phyloP scores from a whole-genome alignment of 1,284 basidiomycete genomes.

The Cutaneotrichosporon sp. region DNA sequence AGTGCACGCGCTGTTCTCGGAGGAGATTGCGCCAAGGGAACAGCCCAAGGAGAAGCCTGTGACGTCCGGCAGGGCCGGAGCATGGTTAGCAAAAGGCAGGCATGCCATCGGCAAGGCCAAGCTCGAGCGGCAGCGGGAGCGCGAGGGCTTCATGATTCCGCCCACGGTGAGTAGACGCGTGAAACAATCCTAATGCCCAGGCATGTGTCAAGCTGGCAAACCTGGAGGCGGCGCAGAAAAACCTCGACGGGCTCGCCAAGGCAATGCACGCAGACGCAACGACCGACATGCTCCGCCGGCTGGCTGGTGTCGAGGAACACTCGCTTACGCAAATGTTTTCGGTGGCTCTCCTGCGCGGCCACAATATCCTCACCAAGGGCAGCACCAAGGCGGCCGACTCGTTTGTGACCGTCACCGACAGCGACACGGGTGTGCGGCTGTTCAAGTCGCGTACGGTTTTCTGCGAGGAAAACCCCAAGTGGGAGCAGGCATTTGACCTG shows the following conservation, averaged over 20 bases:
- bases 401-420: conserved; percentile 37
- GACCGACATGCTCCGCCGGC: conserved; percentile 29
- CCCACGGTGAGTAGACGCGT: conserved; percentile 24
- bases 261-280: conserved; percentile 44
- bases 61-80: conserved; percentile 39
- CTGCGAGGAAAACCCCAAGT: conserved; percentile 41
- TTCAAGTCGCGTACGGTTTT: conserved; percentile 45
- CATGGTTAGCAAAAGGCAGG: conserved; percentile 47
- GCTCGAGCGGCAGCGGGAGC: conserved; percentile 12
- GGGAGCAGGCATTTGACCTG: conserved; percentile 44
- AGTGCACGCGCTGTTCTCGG: conserved; percentile 37
- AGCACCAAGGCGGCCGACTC: conserved; percentile 38
- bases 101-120: conserved; percentile 42
- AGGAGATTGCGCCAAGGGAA: conserved; percentile 26
- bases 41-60: not conserved
- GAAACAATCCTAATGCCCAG: too few relatives aligned
- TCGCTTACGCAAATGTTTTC: conserved; percentile 31
- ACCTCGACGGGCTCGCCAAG: conserved; percentile 38
- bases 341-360: conserved; percentile 37
- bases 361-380: conserved; percentile 34
- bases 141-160: conserved; percentile 8
- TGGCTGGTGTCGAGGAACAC: conserved; percentile 8
- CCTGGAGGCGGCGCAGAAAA: conserved; percentile 37
- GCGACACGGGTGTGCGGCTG: conserved; percentile 31
- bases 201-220: conserved; percentile 47